Evolutionary conservation across 495 filamentous ascomycete genomes (phyloP), one percentile per base, ranked within the genome.

Genomic region (Hypoxylon lenormandii): DNA sequence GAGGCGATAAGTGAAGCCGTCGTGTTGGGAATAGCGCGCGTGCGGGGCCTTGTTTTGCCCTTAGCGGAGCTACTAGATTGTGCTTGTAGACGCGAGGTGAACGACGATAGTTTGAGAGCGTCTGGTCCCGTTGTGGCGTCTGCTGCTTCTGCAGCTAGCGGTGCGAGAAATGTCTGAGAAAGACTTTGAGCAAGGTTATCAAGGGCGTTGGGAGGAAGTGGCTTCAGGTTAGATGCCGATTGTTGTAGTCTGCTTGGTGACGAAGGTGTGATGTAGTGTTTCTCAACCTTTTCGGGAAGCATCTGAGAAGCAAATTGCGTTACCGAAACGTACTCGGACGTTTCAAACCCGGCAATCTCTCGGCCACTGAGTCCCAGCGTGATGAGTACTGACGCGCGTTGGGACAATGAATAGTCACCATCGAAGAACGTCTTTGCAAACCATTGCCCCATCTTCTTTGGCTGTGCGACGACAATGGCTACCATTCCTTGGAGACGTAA

Each of bases 391-490:
- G 90, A 87, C 10, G 89, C 90, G 33, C 95, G 85, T 72, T 98
- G 94, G 0, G 87, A 84, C 47, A 97, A 81, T 0, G 93, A 96
- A 70, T 94, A 91, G 67, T 98, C 96, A 8, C 93, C 96, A 38
- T 91, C 90, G 74, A 96, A 98, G 79, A 94, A 96, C 0, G 90
- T 89, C 56, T 87, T 88, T 1, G 90, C 85, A 59, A 97, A 92
- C 89, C 92, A 94, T 36, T 84, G 89, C 1, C 88, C 93, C 87
- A 97, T 92, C 46, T 83, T 84, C 16, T 86, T 74, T 0, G 96
- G 93, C 67, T 90, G 85, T 1, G 91, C 88, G 18, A 94, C 83
- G 7, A 97, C 80, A 33, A 96, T 72, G 0, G 93, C 92, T 23
- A 97, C 89, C 85, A 98, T 90, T 21, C 90, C 91, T 74, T 95